Evolutionary conservation across 2,329 filamentous ascomycete genomes (phyloP).

Genomic region (Stagonosporopsis vannaccii): DNA sequence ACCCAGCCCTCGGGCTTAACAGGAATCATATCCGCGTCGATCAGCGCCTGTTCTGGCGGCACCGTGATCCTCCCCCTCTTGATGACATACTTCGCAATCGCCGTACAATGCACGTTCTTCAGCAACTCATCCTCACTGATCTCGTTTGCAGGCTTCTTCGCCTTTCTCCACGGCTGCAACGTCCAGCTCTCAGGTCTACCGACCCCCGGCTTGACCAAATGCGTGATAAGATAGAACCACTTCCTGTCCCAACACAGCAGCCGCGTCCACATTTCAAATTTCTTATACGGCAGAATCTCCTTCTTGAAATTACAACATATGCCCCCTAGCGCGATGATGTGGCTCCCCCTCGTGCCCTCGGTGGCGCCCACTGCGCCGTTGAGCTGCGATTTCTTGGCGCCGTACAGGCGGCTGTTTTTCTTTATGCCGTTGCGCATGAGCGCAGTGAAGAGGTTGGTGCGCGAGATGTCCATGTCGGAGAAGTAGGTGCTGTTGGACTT

Average conservation of each 20-base stretch:
- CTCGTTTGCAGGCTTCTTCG: constrained; percentile 16
- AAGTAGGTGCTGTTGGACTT: constrained; percentile 89
- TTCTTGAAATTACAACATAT: constrained; percentile 58
- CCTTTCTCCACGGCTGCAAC: constrained; percentile 54
- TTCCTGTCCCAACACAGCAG: constrained; percentile 59
- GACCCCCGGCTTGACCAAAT: constrained; percentile 56
- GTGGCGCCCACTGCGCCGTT: constrained; percentile 26
- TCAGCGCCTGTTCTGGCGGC: constrained; percentile 78
- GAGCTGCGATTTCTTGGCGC: constrained; percentile 29
- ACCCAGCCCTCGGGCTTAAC: constrained; percentile 67
- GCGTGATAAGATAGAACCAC: constrained; percentile 59
- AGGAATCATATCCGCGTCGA: constrained; percentile 76
- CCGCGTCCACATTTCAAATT: constrained; percentile 58
- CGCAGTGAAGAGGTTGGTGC: constrained; percentile 77
- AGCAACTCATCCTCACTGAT: constrained; percentile 46
- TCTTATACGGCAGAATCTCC: constrained; percentile 55
- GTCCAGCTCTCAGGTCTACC: constrained; percentile 52
- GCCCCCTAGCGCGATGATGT: constrained; percentile 55
- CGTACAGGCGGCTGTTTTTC: constrained; percentile 35
- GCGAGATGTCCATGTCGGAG: constrained; percentile 81
- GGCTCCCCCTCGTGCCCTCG: constrained; percentile 31
- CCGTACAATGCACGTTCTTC: constrained; percentile 58
- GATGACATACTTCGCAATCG: constrained; percentile 59
- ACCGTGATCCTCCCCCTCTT: constrained; percentile 75
- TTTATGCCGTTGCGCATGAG: constrained; percentile 56